Conservation (phyloP, 23 red algal genomes). For the Chondrus crispus region DNA sequence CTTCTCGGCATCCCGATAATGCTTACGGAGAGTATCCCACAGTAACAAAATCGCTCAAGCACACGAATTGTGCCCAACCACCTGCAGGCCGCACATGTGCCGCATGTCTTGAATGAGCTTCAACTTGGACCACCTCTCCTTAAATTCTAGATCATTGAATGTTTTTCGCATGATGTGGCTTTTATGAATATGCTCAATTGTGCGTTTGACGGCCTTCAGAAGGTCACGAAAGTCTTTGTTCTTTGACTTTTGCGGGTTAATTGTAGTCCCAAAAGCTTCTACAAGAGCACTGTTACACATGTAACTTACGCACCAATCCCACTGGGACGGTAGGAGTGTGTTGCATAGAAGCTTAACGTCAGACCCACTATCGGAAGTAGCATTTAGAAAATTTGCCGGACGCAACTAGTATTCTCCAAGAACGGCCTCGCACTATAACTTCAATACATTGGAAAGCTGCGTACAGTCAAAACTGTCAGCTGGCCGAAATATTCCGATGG, state of each 20-base stretch:
- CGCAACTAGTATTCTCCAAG: background rate
- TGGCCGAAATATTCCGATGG: background rate
- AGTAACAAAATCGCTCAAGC: background rate
- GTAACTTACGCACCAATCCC: background rate
- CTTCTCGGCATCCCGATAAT: background rate
- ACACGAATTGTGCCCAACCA: background rate
- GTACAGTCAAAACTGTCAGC: background rate
- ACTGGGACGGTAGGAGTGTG: background rate
- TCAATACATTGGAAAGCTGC: background rate
- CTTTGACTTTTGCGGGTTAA: background rate
- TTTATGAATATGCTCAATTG: slow-evolving; percentile 33
- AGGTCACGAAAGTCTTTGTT: background rate
- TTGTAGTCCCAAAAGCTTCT: slow-evolving; percentile 11
- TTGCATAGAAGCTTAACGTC: background rate
- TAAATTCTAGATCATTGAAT: background rate
- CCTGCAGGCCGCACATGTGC: background rate
- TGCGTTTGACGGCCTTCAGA: background rate
- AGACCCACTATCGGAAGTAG: slow-evolving; percentile 10
- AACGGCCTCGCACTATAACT: background rate
- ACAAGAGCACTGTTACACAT: background rate
- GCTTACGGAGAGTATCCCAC: background rate
- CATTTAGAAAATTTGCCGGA: background rate
- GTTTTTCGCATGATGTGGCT: background rate
- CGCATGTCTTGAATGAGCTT: background rate
- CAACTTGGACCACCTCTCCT: background rate